These are phyloP conservation scores for Stygiomarasmius scandens DNA, from an alignment of 1,284 basidiomycete genomes.

Conservation along the genomic window DNA sequence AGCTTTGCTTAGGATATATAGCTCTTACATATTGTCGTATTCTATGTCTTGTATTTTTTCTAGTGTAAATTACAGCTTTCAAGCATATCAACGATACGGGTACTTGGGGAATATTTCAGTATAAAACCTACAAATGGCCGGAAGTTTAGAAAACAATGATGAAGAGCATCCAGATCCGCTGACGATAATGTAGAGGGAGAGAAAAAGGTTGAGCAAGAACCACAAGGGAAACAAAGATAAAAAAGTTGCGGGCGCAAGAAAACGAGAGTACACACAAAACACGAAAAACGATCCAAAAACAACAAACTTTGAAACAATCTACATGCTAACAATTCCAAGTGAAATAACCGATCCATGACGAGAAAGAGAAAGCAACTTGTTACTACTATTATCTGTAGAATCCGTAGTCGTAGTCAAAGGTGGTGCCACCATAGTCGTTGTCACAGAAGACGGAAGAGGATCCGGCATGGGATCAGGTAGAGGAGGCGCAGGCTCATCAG, in stretches of 20 bases:
- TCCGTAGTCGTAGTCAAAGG: too few relatives aligned
- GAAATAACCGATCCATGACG: conserved; percentile 49
- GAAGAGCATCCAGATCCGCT: neutral
- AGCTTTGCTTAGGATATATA: conserved; percentile 64
- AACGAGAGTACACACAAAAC: neutral
- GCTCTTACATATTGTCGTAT: neutral
- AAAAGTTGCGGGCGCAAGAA: too few relatives aligned
- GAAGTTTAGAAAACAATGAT: neutral
- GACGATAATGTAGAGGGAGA: neutral
- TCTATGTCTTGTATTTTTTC: neutral
- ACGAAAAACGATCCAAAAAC: neutral
- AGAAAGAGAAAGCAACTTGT: conserved; percentile 41
- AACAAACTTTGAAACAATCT: conserved; percentile 21
- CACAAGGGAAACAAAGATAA: neutral
- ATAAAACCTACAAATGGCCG: neutral
- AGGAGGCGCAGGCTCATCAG: neutral
- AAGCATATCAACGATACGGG: neutral
- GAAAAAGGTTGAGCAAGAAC: neutral
- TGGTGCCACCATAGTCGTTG: neutral
- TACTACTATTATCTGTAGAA: neutral
- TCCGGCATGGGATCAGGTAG: neutral
- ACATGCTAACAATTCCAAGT: conserved; percentile 44
- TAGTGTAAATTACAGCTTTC: neutral
- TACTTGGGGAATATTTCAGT: neutral
- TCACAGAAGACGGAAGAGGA: neutral